A percentile compares a stretch with the other conserved stretches of the same genome.
Evolutionary conservation across 2,329 filamentous ascomycete genomes (phyloP).

Genomic region (Neopestalotiopsis clavispora): DNA sequence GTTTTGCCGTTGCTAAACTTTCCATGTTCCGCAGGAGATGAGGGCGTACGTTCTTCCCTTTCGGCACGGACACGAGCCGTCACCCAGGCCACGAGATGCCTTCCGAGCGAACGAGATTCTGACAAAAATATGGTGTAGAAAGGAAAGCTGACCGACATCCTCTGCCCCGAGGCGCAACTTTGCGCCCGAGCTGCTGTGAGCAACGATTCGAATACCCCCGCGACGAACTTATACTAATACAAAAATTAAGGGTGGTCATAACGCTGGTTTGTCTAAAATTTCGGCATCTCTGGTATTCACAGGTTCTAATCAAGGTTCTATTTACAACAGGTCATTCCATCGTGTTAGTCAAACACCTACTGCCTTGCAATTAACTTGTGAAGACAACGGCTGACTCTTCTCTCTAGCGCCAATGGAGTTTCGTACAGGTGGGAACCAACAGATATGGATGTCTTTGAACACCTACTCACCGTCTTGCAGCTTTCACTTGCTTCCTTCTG

Average conservation of each 20-base stretch:
- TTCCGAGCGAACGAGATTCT: background rate
- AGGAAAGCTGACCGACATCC: constrained; percentile 13
- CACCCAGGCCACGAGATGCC: background rate
- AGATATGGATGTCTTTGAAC: background rate
- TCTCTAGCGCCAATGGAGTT: constrained; percentile 19
- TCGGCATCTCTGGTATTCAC: no score
- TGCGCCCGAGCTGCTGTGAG: constrained; percentile 21
- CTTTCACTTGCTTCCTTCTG: constrained; percentile 51
- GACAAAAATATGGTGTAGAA: constrained; percentile 5
- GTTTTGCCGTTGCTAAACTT: constrained; percentile 7
- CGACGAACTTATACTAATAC: constrained; percentile 6
- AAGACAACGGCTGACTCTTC: constrained; percentile 1
- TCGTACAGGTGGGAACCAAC: constrained; percentile 17
- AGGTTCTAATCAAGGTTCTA: no score
- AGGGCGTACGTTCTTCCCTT: constrained; percentile 11
- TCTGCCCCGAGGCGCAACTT: background rate
- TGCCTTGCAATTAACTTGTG: background rate
- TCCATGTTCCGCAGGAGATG: constrained; percentile 6
- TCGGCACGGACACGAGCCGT: background rate
- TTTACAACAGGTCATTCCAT: constrained; percentile 16
- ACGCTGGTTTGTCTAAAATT: constrained; percentile 11
- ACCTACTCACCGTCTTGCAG: constrained; percentile 5
- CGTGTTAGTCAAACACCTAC: constrained; percentile 11
- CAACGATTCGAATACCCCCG: background rate
- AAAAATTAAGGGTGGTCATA: constrained; percentile 16